A percentile compares a stretch with the other conserved stretches of the same genome.
phyloP scores from a whole-genome alignment of 768 basidiomycete genomes.

The Suillus luteus region DNA sequence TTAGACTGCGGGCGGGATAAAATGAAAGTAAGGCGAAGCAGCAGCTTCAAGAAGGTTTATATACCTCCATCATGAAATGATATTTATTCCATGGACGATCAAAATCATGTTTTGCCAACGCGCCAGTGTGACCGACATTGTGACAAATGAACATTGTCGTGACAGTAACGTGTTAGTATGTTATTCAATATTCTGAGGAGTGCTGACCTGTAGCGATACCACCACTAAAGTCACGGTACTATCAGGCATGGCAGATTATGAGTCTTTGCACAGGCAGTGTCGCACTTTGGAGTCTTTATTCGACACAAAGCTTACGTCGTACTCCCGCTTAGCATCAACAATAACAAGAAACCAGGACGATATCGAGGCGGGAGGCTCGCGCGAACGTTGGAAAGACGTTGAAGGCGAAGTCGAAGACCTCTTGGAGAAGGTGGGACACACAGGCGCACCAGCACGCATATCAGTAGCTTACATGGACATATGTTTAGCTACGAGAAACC shows the following conservation, averaged over 20 bases:
- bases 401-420: constrained; percentile 88
- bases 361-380: constrained; percentile 69
- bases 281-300: constrained; percentile 92
- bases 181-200: no score
- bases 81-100: neutral
- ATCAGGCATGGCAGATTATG: constrained; percentile 73
- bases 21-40: neutral
- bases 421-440: constrained; percentile 66
- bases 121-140: neutral
- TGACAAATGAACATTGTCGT: neutral
- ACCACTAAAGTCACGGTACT: neutral
- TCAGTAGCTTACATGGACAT: constrained; percentile 10
- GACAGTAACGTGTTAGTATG: neutral
- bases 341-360: constrained; percentile 57
- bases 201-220: neutral
- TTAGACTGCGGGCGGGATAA: neutral
- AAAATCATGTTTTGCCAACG: neutral
- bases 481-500: constrained; percentile 75
- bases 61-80: neutral
- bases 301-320: constrained; percentile 87
- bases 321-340: constrained; percentile 80
- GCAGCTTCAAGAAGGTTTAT: neutral
- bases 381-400: constrained; percentile 76
- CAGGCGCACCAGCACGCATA: neutral
- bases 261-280: constrained; percentile 88